Evolutionary conservation across 169 alveolate species (phyloP).

Genomic region (Plasmodium inui): DNA sequence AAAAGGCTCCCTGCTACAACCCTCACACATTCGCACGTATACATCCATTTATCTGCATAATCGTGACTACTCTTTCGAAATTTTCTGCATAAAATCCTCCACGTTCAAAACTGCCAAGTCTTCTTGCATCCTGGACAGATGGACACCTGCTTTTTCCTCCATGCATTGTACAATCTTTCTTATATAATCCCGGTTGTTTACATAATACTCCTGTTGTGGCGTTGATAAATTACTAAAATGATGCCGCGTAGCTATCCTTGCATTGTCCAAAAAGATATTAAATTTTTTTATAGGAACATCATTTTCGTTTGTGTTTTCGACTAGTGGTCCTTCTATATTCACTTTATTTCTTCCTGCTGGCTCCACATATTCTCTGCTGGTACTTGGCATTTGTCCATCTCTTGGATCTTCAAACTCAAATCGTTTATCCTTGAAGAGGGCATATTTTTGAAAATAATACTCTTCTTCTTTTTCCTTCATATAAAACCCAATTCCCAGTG

Average conservation of each 20-base stretch:
- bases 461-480: not conserved
- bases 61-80: not conserved
- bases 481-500: conserved; percentile 40
- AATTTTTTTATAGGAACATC: conserved; percentile 33
- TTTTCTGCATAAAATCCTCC: conserved; percentile 1
- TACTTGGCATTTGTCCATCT: conserved; percentile 41
- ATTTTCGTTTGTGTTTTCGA: conserved; percentile 27
- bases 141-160: conserved; percentile 7
- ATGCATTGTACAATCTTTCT: conserved; percentile 39
- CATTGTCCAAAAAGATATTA: conserved; percentile 50
- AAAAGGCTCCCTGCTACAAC: not conserved
- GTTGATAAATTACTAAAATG: conserved; percentile 15
- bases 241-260: not conserved
- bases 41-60: not conserved
- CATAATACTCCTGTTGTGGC: conserved; percentile 4
- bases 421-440: not conserved
- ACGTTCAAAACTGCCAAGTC: conserved; percentile 31
- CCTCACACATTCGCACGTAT: not conserved
- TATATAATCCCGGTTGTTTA: conserved; percentile 18
- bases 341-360: conserved; percentile 61
- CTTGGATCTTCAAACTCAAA: conserved; percentile 5
- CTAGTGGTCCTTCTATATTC: conserved; percentile 15
- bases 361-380: conserved; percentile 28
- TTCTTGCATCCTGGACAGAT: conserved; percentile 31
- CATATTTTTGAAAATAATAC: not conserved